Evolutionary conservation across 2,329 filamentous ascomycete species (phyloP).

Genomic region (Chrysoporthe deuterocubensis): DNA sequence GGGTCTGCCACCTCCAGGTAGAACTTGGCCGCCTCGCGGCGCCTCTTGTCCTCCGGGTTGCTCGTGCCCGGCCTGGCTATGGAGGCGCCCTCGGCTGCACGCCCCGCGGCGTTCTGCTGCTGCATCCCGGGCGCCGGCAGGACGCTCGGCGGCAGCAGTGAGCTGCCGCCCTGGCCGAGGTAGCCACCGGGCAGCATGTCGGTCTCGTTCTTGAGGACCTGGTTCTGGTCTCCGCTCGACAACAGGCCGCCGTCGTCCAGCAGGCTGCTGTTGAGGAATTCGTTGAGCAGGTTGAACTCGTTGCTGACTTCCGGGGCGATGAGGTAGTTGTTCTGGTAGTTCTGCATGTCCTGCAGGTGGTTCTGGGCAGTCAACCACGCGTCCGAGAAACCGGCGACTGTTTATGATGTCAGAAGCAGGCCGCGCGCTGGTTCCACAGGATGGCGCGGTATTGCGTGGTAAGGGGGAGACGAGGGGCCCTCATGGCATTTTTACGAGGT

Average conservation of each 20-base stretch:
- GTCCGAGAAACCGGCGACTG: constrained; percentile 80
- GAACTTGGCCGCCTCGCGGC: constrained; percentile 71
- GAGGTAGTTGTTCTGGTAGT: constrained; percentile 92
- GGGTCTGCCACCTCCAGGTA: constrained; percentile 97
- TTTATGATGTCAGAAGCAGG: constrained; percentile 23
- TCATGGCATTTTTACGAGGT: constrained; percentile 32
- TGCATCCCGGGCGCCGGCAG: constrained; percentile 37
- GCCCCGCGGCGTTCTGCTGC: constrained; percentile 40
- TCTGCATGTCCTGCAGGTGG: constrained; percentile 92
- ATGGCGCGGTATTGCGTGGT: constrained; percentile 13
- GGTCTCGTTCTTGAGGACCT: constrained; percentile 46
- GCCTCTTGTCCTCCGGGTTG: constrained; percentile 64
- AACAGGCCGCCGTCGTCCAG: constrained; percentile 80
- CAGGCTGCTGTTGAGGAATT: constrained; percentile 91
- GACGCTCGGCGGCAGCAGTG: constrained; percentile 30
- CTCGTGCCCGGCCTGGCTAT: constrained; percentile 65
- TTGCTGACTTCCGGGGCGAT: constrained; percentile 90
- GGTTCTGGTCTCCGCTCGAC: constrained; percentile 63
- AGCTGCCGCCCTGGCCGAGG: constrained; percentile 43
- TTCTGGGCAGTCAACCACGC: constrained; percentile 81
- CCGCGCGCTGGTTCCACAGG: constrained; percentile 30
- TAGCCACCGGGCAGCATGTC: constrained; percentile 54
- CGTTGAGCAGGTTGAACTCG: constrained; percentile 95
- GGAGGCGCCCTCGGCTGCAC: constrained; percentile 43
- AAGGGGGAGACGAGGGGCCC: background rate